phyloP scores from a whole-genome alignment of 225 moss, liverwort and hornwort species.

The Straminergon stramineum region DNA sequence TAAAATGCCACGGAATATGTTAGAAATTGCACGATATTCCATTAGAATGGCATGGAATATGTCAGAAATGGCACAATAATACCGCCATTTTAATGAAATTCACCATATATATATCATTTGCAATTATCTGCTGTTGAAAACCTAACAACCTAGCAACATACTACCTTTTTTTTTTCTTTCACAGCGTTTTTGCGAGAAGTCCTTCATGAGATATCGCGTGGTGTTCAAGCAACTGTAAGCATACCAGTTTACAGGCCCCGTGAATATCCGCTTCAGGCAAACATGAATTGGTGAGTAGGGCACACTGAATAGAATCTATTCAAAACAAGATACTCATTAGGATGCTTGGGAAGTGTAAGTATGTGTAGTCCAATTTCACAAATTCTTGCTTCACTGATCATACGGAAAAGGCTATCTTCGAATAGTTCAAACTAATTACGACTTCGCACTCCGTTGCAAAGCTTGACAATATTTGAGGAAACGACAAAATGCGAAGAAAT shows the following conservation, averaged over 20 bases:
- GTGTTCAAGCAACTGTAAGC: slow-evolving; percentile 14
- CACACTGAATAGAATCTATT: neutral
- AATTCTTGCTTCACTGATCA: neutral
- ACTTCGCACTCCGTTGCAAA: slow-evolving; percentile 5
- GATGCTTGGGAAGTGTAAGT: neutral
- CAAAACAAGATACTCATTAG: neutral
- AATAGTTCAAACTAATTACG: neutral
- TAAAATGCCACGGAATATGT: too few relatives aligned
- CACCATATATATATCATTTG: neutral
- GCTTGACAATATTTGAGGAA: slow-evolving; percentile 53
- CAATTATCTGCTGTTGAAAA: neutral
- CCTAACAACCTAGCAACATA: neutral
- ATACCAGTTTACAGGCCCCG: slow-evolving; percentile 39
- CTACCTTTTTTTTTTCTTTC: neutral
- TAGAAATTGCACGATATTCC: too few relatives aligned
- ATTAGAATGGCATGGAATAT: too few relatives aligned
- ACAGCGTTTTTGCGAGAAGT: slow-evolving; percentile 27
- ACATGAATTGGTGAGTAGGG: slow-evolving; percentile 21
- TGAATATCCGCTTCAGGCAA: slow-evolving; percentile 21
- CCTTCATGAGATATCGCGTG: slow-evolving; percentile 12
- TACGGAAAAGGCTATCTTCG: neutral
- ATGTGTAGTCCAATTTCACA: neutral
- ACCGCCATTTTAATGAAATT: too few relatives aligned
- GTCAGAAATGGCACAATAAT: too few relatives aligned
- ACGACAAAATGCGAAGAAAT: slow-evolving; percentile 22